These are phyloP conservation scores for Leccinum uliginosum DNA, from an alignment of 768 basidiomycete genomes.

Conservation along the genomic window DNA sequence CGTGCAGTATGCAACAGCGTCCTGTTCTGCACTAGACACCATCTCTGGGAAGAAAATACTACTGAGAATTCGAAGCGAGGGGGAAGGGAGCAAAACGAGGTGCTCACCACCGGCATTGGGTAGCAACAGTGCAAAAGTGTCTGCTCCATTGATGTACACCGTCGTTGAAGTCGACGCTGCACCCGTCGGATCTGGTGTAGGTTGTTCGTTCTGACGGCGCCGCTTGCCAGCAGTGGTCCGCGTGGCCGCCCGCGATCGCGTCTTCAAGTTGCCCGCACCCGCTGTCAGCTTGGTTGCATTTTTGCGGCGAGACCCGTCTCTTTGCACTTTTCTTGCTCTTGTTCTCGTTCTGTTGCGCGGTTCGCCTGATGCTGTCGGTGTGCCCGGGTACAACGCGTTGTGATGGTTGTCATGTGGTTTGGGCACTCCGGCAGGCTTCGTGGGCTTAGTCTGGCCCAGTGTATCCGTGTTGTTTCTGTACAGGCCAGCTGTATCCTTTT, in stretches of 20 bases:
- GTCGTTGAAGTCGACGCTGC: slow-evolving; percentile 30
- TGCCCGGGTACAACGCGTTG: slow-evolving; percentile 6
- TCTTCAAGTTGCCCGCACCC: background rate
- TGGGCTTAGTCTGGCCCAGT: background rate
- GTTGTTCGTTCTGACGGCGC: slow-evolving; percentile 25
- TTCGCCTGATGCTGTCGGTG: background rate
- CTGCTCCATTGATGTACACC: slow-evolving; percentile 28
- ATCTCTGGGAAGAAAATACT: slow-evolving; percentile 24
- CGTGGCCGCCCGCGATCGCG: slow-evolving; percentile 5
- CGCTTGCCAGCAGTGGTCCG: slow-evolving; percentile 11
- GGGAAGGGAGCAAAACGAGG: background rate
- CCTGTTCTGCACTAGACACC: slow-evolving; percentile 37
- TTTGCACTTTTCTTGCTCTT: background rate
- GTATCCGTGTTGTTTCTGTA: slow-evolving; percentile 4
- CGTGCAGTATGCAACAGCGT: slow-evolving; percentile 36
- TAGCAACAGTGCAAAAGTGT: slow-evolving; percentile 34
- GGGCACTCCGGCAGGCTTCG: background rate
- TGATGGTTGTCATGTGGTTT: background rate
- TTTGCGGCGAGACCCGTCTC: background rate
- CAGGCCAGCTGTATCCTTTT: background rate
- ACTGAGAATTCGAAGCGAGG: background rate
- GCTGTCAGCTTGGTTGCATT: background rate
- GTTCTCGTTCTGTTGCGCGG: background rate
- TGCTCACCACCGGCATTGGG: slow-evolving; percentile 33
- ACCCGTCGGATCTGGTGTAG: slow-evolving; percentile 40